Evolutionary conservation across 2,329 filamentous ascomycete species (phyloP).

Genomic region (Aschersonia sp.): DNA sequence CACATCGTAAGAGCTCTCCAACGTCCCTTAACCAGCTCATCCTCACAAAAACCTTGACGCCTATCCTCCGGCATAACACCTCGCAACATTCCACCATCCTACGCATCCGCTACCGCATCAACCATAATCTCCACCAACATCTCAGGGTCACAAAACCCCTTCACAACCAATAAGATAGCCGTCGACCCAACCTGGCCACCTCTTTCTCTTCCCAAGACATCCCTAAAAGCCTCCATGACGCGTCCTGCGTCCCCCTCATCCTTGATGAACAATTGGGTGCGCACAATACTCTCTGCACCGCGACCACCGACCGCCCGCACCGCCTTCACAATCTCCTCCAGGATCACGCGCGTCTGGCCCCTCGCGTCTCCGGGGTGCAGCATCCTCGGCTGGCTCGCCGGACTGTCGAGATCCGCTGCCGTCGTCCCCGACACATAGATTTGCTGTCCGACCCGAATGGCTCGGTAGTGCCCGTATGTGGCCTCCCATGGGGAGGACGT

Average conservation of each 20-base stretch:
- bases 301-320: neutral
- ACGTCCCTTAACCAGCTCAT: too few relatives aligned
- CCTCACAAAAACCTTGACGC: too few relatives aligned
- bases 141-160: neutral
- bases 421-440: neutral
- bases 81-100: too few relatives aligned
- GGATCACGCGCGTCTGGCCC: neutral
- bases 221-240: neutral
- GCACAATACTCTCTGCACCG: neutral
- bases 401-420: neutral
- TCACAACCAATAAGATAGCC: neutral
- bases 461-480: neutral
- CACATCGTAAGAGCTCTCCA: too few relatives aligned
- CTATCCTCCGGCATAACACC: too few relatives aligned
- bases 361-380: neutral
- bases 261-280: neutral
- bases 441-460: neutral
- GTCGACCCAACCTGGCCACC: neutral
- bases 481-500: neutral
- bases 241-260: neutral
- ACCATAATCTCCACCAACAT: neutral
- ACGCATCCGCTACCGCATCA: neutral
- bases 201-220: neutral
- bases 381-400: too few relatives aligned
- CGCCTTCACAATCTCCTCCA: neutral